Conservation (phyloP, 495 filamentous ascomycete genomes). For the Niebla homalea region DNA sequence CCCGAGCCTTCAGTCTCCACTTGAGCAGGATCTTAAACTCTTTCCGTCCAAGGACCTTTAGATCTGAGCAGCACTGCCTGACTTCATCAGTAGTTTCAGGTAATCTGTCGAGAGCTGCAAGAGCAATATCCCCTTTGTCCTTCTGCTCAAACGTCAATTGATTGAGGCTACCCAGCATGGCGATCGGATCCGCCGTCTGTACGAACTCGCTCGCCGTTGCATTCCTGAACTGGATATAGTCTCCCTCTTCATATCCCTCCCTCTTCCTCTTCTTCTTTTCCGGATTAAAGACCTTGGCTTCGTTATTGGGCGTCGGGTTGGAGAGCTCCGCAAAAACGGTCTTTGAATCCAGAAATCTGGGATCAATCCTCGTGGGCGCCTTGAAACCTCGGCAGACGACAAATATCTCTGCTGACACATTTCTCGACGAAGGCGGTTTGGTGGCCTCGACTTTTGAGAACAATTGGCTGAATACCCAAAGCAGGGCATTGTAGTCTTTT, state of each 20-base stretch:
- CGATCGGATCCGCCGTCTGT: slow-evolving; percentile 85
- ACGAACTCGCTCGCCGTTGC: slow-evolving; percentile 83
- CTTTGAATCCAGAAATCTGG: slow-evolving; percentile 79
- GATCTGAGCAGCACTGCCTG: slow-evolving; percentile 67
- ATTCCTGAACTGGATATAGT: slow-evolving; percentile 87
- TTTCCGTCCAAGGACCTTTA: slow-evolving; percentile 83
- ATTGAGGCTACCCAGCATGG: slow-evolving; percentile 83
- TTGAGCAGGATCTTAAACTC: slow-evolving; percentile 87
- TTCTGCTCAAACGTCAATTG: slow-evolving; percentile 67
- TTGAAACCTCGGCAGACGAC: slow-evolving; percentile 91
- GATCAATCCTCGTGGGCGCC: slow-evolving; percentile 84
- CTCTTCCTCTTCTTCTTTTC: slow-evolving; percentile 94
- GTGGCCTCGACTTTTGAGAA: slow-evolving; percentile 92
- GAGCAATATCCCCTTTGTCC: slow-evolving; percentile 67
- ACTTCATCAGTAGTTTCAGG: slow-evolving; percentile 93
- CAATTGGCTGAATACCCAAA: slow-evolving; percentile 97
- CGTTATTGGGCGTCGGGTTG: slow-evolving; percentile 81
- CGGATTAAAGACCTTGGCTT: slow-evolving; percentile 95
- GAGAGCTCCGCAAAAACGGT: slow-evolving; percentile 92
- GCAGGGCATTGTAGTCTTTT: slow-evolving; percentile 91
- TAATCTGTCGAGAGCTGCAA: slow-evolving; percentile 71
- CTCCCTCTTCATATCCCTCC: slow-evolving; percentile 93
- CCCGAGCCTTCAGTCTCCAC: slow-evolving; percentile 83
- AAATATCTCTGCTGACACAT: slow-evolving; percentile 95
- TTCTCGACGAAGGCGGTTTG: slow-evolving; percentile 89